Base-by-base conservation (phyloP, 2,329 filamentous ascomycete genomes). In the Phialophora chinensis region DNA sequence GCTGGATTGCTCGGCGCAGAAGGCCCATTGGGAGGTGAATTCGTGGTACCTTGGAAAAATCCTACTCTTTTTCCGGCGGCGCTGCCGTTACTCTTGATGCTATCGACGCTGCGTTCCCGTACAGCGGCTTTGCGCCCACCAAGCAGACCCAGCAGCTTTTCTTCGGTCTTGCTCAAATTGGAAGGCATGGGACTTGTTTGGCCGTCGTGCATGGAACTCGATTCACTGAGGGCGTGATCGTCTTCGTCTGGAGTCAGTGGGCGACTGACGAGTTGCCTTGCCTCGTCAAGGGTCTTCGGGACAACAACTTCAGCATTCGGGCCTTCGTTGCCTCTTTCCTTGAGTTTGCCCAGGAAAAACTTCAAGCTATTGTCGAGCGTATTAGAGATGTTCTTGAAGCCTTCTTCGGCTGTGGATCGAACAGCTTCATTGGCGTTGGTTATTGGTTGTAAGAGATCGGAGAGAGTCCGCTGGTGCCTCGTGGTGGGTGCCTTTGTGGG, bases 361-460 rank as follows among this genome's bases (percentile, higher is more conserved):
- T 93, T 95, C 80, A 97, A 96, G 76, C 93, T 97, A 74, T 92
- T 93, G 66, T 94, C 93, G 3, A 98, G 82, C 56, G 92, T 96
- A 74, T 86, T 93, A 69, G 94, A 91, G 71, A 99, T 97, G 42
- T 89, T 96, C 75, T 97, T 96, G 70, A 98, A 84, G 1, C 93
- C 87, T 76, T 97, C 93, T 74, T 99, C 95, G 11, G 95, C 95
- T 0, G 92, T 93, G 72, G 86, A 93, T 66, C 96, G 86, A 29
- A 97, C 88, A 1, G 91, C 91, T 76, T 96, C 94, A 67, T 91
- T 91, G 52, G 92, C 92, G 35, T 89, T 91, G 67, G 91, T 91
- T 62, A 97, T 85, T 0, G 91, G 89, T 76, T 95, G 92, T 60
- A 97, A 91, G 49, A 98, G 83, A 73, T 94, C 91, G 73, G 92